A percentile compares a stretch with the other conserved stretches of the same genome.
Conservation (phyloP, 2,329 filamentous ascomycete genomes). For the Tolypocladium tundrense region DNA sequence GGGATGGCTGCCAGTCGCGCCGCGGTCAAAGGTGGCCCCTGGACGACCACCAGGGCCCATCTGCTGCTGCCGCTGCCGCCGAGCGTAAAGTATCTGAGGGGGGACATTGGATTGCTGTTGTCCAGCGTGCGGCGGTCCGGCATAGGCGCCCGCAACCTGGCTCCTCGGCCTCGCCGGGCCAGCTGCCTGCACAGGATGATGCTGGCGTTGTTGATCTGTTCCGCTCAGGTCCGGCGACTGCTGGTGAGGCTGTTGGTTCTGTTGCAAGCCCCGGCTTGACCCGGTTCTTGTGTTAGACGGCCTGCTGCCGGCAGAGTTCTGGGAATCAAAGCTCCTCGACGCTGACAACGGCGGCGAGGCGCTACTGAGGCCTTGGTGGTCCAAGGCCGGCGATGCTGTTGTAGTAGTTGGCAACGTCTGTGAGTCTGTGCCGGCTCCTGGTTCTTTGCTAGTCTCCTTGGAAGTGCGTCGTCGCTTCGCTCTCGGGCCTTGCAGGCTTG, state of each 20-base stretch:
- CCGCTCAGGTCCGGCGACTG: conserved; percentile 3
- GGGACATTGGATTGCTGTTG: conserved; percentile 1
- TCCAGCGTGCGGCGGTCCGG: not conserved
- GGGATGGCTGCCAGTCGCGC: conserved; percentile 1
- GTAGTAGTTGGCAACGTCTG: conserved; percentile 4
- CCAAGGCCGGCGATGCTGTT: conserved; percentile 6
- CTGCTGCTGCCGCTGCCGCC: conserved; percentile 6
- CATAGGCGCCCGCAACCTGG: conserved; percentile 4
- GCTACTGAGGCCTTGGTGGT: conserved; percentile 1
- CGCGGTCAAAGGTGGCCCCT: conserved; percentile 5
- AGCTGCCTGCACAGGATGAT: not conserved
- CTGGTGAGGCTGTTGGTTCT: conserved; percentile 3
- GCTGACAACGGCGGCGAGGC: conserved; percentile 3
- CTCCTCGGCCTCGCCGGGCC: conserved; percentile 1
- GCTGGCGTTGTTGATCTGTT: conserved; percentile 1
- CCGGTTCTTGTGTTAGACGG: conserved; percentile 1
- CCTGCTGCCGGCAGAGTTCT: conserved; percentile 2
- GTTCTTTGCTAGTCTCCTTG: conserved; percentile 9
- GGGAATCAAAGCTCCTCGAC: conserved; percentile 9
- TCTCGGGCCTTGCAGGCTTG: conserved; percentile 4
- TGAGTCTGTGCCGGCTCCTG: conserved; percentile 2
- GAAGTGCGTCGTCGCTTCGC: conserved; percentile 17
- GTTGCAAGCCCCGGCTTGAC: conserved; percentile 6
- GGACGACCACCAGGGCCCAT: conserved; percentile 5
- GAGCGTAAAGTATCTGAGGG: conserved; percentile 5